Evolutionary conservation across 2,329 filamentous ascomycete species (phyloP), one percentile per base, ranked within the genome.

Genomic region (Rutstroemia sp.): DNA sequence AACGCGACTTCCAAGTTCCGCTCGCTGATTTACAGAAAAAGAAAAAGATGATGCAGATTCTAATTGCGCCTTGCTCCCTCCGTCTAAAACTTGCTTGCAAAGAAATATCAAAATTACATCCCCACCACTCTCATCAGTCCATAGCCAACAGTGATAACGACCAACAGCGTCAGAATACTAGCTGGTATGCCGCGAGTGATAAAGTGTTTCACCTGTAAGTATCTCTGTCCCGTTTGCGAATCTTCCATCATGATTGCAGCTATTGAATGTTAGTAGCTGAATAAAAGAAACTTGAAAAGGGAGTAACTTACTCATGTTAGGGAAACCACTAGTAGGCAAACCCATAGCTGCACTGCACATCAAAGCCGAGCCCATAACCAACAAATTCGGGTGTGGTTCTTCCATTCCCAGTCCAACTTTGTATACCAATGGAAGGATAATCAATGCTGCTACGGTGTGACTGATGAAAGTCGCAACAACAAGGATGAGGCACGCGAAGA

Each of bases 171-270:
- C 54, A 96, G 77, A 38, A 97, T 70, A 71, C 88, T 95, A 68
- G 88, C 86, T 0, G 94, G 92, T 39, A 99, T 83, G 67, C 94
- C 94, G n/a, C 92, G 79, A 51, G 88, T 95, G 67, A 99, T 86
- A 72, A 99, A 99, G 71, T 99, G 94, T 69, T 88, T 88, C 52
- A 99, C 95, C 58, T 87, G 79, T 54, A 99, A 79, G 69, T 99
- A 99, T 56, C 94, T 80, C 69, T 95, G 89, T 8, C 94, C 94
- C 0, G 92, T 95, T 61, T 87, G 81, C 0, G 89, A 82, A 66
- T 99, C 92, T 73, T 99, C 94, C 79, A 97, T 97, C 94, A 99
- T 97, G 67, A 99, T 97, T 4, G 94, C 94, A 68, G 94, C 90
- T 95, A 61, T 46, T 2, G 38, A 48, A 39, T 27, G 51, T 67